Base-by-base conservation (phyloP, 371 early-diverging fungal genomes). In the Mucor mucedo region DNA sequence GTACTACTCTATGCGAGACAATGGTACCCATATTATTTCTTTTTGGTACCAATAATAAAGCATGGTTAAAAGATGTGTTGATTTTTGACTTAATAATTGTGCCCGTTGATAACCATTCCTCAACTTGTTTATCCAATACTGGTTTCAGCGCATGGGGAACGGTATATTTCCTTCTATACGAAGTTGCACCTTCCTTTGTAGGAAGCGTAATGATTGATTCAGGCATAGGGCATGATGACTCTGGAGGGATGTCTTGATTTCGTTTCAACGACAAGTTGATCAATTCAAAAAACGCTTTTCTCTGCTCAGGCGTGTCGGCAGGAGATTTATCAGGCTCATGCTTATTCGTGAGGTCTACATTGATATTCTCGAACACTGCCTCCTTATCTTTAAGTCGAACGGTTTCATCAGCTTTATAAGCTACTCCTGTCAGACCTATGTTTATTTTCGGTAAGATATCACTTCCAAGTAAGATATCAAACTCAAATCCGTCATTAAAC, bases 291-390 rank as follows among this genome's bases (percentile, higher is more conserved):
- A 59, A 59, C 2, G 16, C 27, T 3, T 2, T 27, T 29, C 59
- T 21, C 27, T 60, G 28, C 4, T 42, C 53, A 33, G 52, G 33
- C 10, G 41, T 60, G 10, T 53, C 61, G 0, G 53, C 53, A 11
- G 53, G 61, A 7, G 61, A 52, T 16, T 53, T 60, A 53, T 60
- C 61, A 5, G 59, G 50, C 28, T 59, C 47, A 39, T 50, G 28
- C 13, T 49, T 27, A 11, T 48, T 35, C 5, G 5, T 39, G 4
- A 6, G 21, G 5, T 60, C 33, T 1, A 53, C 2, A 53, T 60
- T 53, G 30, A 52, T 14, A 30, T 29, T 29, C 2, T 60, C 35
- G 53, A 44, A 53, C 0, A 52, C 29, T 6, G 4, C 10, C 4
- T 40, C 7, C 1, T 53, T 44, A 5, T n/a, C n/a, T n/a, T n/a